Conservation (phyloP, 352 stramenopile genomes). For the Pythium periplocum region DNA sequence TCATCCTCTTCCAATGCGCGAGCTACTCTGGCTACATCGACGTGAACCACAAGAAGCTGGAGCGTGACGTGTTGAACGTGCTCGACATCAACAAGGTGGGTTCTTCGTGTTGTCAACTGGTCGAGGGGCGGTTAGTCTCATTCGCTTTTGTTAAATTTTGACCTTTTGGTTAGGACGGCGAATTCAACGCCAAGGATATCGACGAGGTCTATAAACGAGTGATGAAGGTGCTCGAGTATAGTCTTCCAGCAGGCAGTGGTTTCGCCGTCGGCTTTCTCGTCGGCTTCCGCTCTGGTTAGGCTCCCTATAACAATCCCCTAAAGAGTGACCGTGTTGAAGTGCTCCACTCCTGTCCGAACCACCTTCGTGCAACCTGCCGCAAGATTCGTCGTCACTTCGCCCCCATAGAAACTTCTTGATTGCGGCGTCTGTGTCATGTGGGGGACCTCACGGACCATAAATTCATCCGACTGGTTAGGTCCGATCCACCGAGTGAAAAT, state of each 20-base stretch:
- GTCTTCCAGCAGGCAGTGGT: slow-evolving; percentile 65
- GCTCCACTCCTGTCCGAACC: background rate
- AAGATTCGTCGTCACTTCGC: too few species aligned
- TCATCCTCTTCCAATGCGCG: slow-evolving; percentile 85
- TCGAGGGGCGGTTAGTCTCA: background rate
- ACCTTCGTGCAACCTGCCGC: too few species aligned
- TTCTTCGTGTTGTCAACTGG: background rate
- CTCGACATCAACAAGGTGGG: slow-evolving; percentile 79
- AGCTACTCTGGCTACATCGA: slow-evolving; percentile 89
- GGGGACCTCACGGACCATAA: too few species aligned
- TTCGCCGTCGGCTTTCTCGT: slow-evolving; percentile 70
- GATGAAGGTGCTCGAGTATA: slow-evolving; percentile 78
- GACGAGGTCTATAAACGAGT: slow-evolving; percentile 69
- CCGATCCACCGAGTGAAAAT: too few species aligned
- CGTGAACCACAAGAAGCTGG: slow-evolving; percentile 90
- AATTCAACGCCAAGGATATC: slow-evolving; percentile 73
- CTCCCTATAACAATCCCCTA: background rate
- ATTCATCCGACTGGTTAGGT: too few species aligned
- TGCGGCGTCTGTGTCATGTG: too few species aligned
- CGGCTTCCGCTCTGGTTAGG: slow-evolving; percentile 68
- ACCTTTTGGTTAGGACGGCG: slow-evolving; percentile 34
- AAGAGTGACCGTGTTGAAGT: slow-evolving; percentile 24
- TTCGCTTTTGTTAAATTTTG: background rate
- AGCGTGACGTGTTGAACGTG: slow-evolving; percentile 61
- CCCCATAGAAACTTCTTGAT: too few species aligned